Conservation (phyloP, 2,329 filamentous ascomycete genomes). For the Aspergillus sergii region DNA sequence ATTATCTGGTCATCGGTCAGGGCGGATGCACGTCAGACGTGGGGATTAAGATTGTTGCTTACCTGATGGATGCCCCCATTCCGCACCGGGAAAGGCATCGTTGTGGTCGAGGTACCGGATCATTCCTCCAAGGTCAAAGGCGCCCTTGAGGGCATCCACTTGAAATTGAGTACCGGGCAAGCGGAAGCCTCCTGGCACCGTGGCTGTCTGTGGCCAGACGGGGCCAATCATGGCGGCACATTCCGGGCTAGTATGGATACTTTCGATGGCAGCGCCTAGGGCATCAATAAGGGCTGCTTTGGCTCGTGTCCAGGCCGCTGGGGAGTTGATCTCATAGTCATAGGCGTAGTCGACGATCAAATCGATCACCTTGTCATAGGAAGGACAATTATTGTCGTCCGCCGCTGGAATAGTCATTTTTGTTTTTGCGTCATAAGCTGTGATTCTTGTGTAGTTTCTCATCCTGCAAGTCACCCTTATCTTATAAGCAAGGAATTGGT, state of each 20-base stretch:
- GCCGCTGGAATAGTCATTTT: background rate
- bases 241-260: constrained; percentile 22
- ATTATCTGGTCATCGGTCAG: constrained; percentile 32
- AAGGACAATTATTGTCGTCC: background rate
- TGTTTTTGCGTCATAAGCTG: background rate
- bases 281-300: constrained; percentile 27
- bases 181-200: constrained; percentile 37
- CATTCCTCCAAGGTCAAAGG: constrained; percentile 42
- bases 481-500: background rate
- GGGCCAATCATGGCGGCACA: constrained; percentile 19
- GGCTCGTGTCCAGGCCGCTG: constrained; percentile 23
- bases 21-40: background rate
- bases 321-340: constrained; percentile 18
- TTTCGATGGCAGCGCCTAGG: constrained; percentile 30
- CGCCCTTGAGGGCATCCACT: constrained; percentile 40
- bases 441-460: background rate
- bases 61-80: constrained; percentile 47
- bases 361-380: constrained; percentile 39
- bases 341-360: constrained; percentile 28
- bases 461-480: background rate
- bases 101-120: constrained; percentile 49
- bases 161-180: constrained; percentile 39
- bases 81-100: constrained; percentile 42
- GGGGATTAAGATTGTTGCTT: background rate
- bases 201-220: constrained; percentile 46